Percentiles rank a stretch among this genome's conserved stretches.
These are phyloP conservation scores for Naumovozyma castellii DNA, from an alignment of 805 yeast species.

Conservation along the genomic window DNA sequence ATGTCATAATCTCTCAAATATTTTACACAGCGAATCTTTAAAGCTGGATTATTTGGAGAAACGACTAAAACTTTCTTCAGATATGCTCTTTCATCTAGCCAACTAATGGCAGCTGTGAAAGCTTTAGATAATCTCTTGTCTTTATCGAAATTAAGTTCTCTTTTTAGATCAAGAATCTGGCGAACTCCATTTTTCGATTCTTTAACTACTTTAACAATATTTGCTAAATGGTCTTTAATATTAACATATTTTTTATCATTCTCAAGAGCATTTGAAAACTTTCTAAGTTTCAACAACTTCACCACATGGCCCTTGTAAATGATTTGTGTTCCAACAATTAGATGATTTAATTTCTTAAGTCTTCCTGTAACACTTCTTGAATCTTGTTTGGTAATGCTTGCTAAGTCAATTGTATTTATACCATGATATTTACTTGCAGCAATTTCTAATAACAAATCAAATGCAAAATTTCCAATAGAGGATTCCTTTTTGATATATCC, in stretches of 20 bases:
- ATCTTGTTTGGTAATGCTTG: conserved; percentile 54
- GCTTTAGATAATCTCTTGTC: conserved; percentile 35
- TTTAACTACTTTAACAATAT: conserved; percentile 42
- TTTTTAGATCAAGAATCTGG: conserved; percentile 49
- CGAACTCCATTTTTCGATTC: conserved; percentile 53
- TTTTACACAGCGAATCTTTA: conserved; percentile 40
- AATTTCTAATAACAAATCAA: conserved; percentile 47
- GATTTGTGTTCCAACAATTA: conserved; percentile 36
- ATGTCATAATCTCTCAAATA: conserved; percentile 35
- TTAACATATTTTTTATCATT: conserved; percentile 18
- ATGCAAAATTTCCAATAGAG: conserved; percentile 47
- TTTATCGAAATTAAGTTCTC: conserved; percentile 45
- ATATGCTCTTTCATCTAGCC: conserved; percentile 37
- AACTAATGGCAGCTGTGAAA: conserved; percentile 40
- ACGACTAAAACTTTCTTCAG: conserved; percentile 45
- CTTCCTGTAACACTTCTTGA: conserved; percentile 60
- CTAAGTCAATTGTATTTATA: conserved; percentile 48
- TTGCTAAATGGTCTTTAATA: conserved; percentile 22
- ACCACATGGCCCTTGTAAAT: conserved; percentile 43
- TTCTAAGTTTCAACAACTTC: conserved; percentile 42
- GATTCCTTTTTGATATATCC: conserved; percentile 45
- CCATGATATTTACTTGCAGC: conserved; percentile 50
- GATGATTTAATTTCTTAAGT: conserved; percentile 43
- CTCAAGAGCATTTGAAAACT: conserved; percentile 30
- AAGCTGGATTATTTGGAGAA: conserved; percentile 36